Base-by-base conservation (phyloP, 805 yeast species). In the Candida morakotiae region DNA sequence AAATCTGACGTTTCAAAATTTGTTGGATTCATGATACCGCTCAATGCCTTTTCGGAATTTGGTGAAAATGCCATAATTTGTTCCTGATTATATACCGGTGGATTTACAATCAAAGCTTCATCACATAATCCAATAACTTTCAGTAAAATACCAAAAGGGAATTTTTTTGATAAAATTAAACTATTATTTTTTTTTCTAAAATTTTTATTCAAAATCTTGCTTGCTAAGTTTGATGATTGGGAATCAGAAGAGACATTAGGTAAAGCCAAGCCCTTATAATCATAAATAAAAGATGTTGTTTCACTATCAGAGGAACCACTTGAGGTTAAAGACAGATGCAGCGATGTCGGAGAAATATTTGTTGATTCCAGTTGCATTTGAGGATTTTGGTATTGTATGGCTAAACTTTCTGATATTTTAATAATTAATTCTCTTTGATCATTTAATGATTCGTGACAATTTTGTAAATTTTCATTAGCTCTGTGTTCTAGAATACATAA, bases 401-500 rank as follows among this genome's bases (percentile, higher is more conserved):
- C 47, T 26, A 75, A 47, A 17, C 68, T 57, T 27, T 73, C 78
- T 16, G 62, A 55, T 24, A 79, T 64, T 38, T 56, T 49, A 4
- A 59, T 46, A 3, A 87, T 64, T 13, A 75, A 51, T 8, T 69
- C 71, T 18, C 74, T 69, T 38, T 87, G 96, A 37, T 89, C 96
- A 3, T 74, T 61, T 3, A 91, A 64, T 14, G 72, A 68, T 47
- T 93, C 98, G 46, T 91, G 96, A 31, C 80, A 66, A 24, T 70
- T 48, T 51, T 83, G 86, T 8, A 91, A 77, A 23, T 81, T 80
- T 47, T 87, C 88, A 51, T 81, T 88, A 9, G 84, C 76, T 49
- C 80, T 75, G 60, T 88, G 95, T 56, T 89, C 97, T 24, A 86
- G 75, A 20, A 85, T 68, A 51, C 99, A 93, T 32, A 85, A 64